These are phyloP conservation scores for Blastocystis sp. DNA, from an alignment of 352 stramenopile genomes.

Conservation along the genomic window DNA sequence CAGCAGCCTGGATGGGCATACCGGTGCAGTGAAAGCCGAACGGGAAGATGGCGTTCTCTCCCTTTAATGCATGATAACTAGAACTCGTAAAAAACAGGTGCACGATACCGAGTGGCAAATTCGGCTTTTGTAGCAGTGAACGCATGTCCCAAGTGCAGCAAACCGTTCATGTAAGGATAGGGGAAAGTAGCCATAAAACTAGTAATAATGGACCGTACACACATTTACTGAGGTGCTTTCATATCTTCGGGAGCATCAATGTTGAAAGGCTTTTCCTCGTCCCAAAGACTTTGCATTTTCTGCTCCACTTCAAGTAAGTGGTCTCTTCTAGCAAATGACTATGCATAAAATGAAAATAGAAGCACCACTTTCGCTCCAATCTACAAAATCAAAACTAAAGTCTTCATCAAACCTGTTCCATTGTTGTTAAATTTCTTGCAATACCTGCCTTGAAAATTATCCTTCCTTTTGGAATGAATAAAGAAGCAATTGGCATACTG, in stretches of 20 bases:
- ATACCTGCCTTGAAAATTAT: constrained; percentile 27
- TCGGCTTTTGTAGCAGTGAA: constrained; percentile 98
- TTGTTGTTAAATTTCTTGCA: constrained; percentile 40
- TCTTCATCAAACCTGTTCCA: constrained; percentile 32
- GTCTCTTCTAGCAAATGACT: constrained; percentile 59
- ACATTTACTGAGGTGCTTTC: neutral
- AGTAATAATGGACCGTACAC: neutral
- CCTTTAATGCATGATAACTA: constrained; percentile 88
- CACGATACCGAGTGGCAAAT: constrained; percentile 75
- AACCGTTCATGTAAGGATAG: constrained; percentile 99
- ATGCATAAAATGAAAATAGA: neutral
- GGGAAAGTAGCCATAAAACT: constrained; percentile 97
- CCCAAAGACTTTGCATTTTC: constrained; percentile 53
- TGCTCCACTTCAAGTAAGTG: constrained; percentile 26
- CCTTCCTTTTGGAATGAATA: constrained; percentile 3
- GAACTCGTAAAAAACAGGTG: neutral
- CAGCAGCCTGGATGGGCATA: constrained; percentile 98
- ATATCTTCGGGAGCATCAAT: constrained; percentile 53
- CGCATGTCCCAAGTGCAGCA: constrained; percentile 91
- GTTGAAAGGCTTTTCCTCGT: constrained; percentile 58
- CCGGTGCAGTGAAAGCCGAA: constrained; percentile 99
- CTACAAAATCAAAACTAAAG: constrained; percentile 12
- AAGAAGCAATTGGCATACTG: constrained; percentile 63
- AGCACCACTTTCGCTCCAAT: constrained; percentile 48
- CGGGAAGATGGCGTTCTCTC: constrained; percentile 96